These are phyloP conservation scores for Syncephalis plumigaleata DNA, from an alignment of 371 early-diverging fungal species.

Conservation along the genomic window DNA sequence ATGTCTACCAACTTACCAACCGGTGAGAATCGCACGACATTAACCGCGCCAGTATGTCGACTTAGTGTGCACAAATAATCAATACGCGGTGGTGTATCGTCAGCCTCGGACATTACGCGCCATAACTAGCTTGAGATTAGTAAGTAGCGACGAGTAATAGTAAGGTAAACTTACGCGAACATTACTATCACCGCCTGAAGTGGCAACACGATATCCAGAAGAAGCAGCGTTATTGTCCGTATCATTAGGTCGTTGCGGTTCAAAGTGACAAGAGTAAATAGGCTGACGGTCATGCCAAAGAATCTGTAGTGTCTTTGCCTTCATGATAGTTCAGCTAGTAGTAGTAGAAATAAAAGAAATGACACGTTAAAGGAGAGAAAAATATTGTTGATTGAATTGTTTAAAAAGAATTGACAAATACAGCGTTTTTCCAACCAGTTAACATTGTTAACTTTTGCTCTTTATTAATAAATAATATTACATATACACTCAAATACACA, in stretches of 20 bases:
- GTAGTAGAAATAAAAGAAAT: too few species aligned
- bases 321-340: too few species aligned
- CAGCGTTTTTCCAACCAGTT: too few species aligned
- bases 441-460: too few species aligned
- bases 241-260: slow-evolving; percentile 20
- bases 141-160: neutral
- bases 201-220: slow-evolving; percentile 49
- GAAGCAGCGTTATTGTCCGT: slow-evolving; percentile 8
- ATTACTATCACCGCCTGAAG: slow-evolving; percentile 80
- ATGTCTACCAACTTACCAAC: slow-evolving; percentile 29
- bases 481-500: too few species aligned
- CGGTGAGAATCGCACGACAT: slow-evolving; percentile 87
- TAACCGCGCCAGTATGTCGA: slow-evolving; percentile 79
- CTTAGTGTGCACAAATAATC: slow-evolving; percentile 71
- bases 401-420: too few species aligned
- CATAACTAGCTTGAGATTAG: slow-evolving; percentile 35
- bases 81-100: slow-evolving; percentile 28
- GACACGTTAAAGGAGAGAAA: too few species aligned
- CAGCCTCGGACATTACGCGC: slow-evolving; percentile 21
- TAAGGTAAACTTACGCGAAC: slow-evolving; percentile 41
- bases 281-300: slow-evolving; percentile 89
- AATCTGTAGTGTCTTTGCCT: slow-evolving; percentile 67
- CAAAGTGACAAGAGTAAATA: slow-evolving; percentile 83
- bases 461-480: too few species aligned
- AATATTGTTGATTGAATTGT: too few species aligned